Conservation (phyloP, 208 protist species). For the Leishmania major region DNA sequence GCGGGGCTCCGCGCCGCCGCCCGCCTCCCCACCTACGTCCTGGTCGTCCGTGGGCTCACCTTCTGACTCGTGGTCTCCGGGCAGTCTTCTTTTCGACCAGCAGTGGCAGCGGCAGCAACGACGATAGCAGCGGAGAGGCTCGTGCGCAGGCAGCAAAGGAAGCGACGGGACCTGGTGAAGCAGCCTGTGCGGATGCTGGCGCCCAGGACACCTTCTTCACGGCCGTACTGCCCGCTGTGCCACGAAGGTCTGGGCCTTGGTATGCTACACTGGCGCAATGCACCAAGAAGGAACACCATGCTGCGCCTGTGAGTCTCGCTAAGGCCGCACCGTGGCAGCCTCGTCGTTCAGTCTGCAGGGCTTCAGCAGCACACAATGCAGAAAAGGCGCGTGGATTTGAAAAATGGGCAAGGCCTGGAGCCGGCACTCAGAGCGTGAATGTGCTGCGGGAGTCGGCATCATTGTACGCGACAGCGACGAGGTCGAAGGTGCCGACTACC, state of each 20-base stretch:
- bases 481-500: neutral
- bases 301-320: neutral
- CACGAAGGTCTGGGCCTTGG: conserved; percentile 23
- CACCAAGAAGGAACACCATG: neutral
- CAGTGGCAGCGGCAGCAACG: conserved; percentile 9
- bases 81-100: conserved; percentile 13
- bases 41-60: conserved; percentile 19
- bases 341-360: neutral
- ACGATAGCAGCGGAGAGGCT: neutral
- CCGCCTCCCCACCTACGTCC: conserved; percentile 22
- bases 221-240: neutral
- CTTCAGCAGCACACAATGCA: neutral
- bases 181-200: neutral
- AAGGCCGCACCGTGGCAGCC: neutral
- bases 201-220: neutral
- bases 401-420: neutral
- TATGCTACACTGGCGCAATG: conserved; percentile 18
- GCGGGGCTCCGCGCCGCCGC: neutral
- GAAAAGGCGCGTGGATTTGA: neutral
- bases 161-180: neutral
- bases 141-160: neutral
- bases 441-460: neutral
- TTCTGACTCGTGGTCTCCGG: conserved; percentile 28
- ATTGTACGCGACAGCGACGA: neutral
- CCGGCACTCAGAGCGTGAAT: neutral